Evolutionary conservation across 2,329 filamentous ascomycete species (phyloP).

Genomic region (Apiospora sp.): DNA sequence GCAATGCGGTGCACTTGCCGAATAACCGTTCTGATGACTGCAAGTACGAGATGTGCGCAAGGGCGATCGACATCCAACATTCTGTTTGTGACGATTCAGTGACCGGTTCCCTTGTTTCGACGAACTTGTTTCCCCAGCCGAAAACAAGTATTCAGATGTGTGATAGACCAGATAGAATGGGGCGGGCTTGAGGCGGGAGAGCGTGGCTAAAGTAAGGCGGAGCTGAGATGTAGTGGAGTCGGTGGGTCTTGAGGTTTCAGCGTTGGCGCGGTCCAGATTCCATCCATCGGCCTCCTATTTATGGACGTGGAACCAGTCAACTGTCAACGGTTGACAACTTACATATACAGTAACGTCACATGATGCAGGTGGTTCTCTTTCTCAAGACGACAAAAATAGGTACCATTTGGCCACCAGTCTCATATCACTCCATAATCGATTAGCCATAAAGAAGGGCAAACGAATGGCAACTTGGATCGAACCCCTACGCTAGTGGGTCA

Average conservation of each 20-base stretch:
- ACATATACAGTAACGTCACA: too few species aligned
- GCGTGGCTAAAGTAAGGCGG: constrained; percentile 9
- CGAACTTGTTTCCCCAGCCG: not conserved
- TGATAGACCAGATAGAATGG: not conserved
- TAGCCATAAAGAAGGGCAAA: too few species aligned
- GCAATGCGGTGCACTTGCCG: not conserved
- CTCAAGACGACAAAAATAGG: too few species aligned
- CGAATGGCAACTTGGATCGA: too few species aligned
- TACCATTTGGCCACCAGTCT: too few species aligned
- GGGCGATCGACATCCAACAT: not conserved
- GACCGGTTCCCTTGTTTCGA: not conserved
- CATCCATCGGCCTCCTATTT: not conserved
- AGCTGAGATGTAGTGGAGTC: constrained; percentile 14
- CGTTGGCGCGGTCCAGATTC: not conserved
- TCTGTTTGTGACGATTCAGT: not conserved
- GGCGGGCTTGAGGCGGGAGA: not conserved
- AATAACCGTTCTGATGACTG: not conserved
- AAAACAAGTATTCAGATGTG: not conserved
- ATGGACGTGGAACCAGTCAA: not conserved
- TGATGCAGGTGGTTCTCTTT: too few species aligned
- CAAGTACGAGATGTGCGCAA: too few species aligned
- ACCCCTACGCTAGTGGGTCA: too few species aligned
- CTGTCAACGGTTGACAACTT: too few species aligned
- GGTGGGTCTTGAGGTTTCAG: not conserved
- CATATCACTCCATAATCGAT: too few species aligned